Evolutionary conservation across 1,284 basidiomycete genomes (phyloP).

Genomic region (Fomitopsis schrenkii): DNA sequence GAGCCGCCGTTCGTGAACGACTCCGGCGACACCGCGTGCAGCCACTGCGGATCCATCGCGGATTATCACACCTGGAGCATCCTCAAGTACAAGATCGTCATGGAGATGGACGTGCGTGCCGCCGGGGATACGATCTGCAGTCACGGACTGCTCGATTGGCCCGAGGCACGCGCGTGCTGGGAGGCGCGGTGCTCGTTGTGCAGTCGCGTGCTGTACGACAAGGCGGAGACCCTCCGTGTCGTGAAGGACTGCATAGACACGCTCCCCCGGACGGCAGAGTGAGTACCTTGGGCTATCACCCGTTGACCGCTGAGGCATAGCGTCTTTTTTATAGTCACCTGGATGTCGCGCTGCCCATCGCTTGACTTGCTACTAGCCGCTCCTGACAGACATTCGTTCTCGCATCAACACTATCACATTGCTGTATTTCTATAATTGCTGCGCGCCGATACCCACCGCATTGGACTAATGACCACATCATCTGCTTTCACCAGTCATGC

Average conservation of each 20-base stretch:
- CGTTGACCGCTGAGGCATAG: neutral
- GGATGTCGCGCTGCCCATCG: constrained; percentile 1
- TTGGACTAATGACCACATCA: neutral
- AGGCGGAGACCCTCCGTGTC: constrained; percentile 46
- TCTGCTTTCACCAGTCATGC: neutral
- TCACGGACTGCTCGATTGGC: constrained; percentile 47
- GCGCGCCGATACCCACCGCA: neutral
- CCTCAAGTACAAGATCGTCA: constrained; percentile 48
- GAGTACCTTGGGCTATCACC: constrained; percentile 6
- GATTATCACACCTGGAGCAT: constrained; percentile 63
- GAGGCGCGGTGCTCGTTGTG: constrained; percentile 49
- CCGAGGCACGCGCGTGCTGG: constrained; percentile 57
- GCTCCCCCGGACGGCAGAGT: constrained; percentile 39
- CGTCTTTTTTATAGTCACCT: neutral
- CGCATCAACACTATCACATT: neutral
- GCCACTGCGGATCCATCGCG: constrained; percentile 41
- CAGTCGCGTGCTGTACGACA: constrained; percentile 51
- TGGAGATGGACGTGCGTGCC: constrained; percentile 55
- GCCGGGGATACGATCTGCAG: constrained; percentile 52
- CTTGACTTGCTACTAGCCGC: neutral
- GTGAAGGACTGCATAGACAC: constrained; percentile 49
- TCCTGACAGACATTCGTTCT: neutral
- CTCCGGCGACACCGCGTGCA: constrained; percentile 35
- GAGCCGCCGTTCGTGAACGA: constrained; percentile 57
- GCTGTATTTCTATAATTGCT: neutral